Percentiles rank a stretch among this genome's conserved stretches.
These are phyloP conservation scores for Juncus inflexus DNA, from an alignment of 176 grass and related monocot genomes.

Conservation along the genomic window DNA sequence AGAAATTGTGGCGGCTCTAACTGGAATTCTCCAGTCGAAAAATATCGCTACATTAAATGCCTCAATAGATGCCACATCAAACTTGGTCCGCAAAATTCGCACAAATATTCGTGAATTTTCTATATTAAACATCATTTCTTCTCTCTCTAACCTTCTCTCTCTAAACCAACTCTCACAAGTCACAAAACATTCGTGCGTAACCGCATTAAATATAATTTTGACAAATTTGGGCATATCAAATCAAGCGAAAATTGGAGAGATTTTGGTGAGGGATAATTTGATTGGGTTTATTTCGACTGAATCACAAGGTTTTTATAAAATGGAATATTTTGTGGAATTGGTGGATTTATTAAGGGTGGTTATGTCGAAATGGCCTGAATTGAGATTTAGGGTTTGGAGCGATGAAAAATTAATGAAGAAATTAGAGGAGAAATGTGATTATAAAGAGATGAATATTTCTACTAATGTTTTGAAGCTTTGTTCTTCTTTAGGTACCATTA, in stretches of 20 bases:
- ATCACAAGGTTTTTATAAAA: conserved; percentile 41
- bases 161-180: conserved; percentile 24
- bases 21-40: conserved; percentile 22
- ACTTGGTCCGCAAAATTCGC: conserved; percentile 19
- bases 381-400: conserved; percentile 68
- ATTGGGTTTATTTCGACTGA: conserved; percentile 37
- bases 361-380: conserved; percentile 66
- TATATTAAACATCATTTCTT: conserved; percentile 44
- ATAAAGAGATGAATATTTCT: conserved; percentile 32
- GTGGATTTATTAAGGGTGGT: conserved; percentile 50
- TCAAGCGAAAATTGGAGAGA: conserved; percentile 52
- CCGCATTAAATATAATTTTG: conserved; percentile 48
- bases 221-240: conserved; percentile 33
- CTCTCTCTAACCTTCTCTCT: conserved; percentile 49
- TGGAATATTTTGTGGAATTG: conserved; percentile 49
- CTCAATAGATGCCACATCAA: conserved; percentile 24
- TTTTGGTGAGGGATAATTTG: conserved; percentile 49
- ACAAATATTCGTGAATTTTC: conserved; percentile 32
- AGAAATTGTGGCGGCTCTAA: conserved; percentile 16
- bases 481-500: conserved; percentile 95
- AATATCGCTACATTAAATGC: conserved; percentile 1
- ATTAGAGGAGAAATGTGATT: conserved; percentile 36
- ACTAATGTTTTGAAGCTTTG: conserved; percentile 48
- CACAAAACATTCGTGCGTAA: conserved; percentile 40
- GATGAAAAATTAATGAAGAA: conserved; percentile 51